Conservation (phyloP, 1,139 yeast species). For the Arxiozyma slooffiae region DNA sequence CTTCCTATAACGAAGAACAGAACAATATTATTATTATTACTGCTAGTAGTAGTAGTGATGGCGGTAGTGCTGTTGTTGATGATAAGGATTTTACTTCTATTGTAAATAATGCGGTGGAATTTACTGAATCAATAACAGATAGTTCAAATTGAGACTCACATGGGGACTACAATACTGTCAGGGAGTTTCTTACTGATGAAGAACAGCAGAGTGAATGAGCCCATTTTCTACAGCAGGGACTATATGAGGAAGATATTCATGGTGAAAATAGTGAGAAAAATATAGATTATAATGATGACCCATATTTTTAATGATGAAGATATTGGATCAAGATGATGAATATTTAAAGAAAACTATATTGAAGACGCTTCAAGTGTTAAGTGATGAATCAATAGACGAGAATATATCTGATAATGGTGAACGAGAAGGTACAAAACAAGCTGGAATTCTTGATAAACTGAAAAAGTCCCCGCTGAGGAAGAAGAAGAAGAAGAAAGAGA, state of each 20-base stretch:
- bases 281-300: neutral
- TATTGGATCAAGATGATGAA: conserved; percentile 29
- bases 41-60: conserved; percentile 17
- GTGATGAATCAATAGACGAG: conserved; percentile 6
- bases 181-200: conserved; percentile 6
- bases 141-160: conserved; percentile 9
- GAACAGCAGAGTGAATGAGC: conserved; percentile 26
- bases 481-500: conserved; percentile 14
- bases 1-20: conserved; percentile 18
- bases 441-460: conserved; percentile 11
- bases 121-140: conserved; percentile 14
- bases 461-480: conserved; percentile 13
- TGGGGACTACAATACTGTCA: neutral
- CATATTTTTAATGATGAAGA: conserved; percentile 11
- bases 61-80: conserved; percentile 11
- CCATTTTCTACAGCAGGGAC: conserved; percentile 24
- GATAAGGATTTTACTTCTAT: conserved; percentile 12
- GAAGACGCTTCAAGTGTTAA: conserved; percentile 23
- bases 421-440: conserved; percentile 6
- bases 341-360: conserved; percentile 27
- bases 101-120: conserved; percentile 26
- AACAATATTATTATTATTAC: neutral
- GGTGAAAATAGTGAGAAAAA: neutral
- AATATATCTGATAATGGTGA: neutral
- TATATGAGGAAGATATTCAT: conserved; percentile 12